Conservation (phyloP, 176 grass and related monocot species). For the Chrysopogon serrulatus region DNA sequence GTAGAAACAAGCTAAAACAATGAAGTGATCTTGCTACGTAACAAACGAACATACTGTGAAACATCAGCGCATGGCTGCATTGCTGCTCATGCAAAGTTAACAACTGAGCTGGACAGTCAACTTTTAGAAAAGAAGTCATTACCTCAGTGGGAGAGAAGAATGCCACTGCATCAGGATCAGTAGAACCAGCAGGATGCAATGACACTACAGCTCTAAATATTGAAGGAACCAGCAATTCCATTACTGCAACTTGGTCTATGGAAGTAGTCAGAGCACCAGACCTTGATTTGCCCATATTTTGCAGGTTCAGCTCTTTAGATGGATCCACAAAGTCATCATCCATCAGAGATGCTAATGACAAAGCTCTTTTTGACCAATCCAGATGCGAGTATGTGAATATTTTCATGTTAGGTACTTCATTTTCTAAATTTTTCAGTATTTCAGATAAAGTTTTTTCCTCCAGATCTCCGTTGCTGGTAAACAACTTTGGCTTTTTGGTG, state of each 20-base stretch:
- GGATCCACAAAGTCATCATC: conserved; percentile 62
- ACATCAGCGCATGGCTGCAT: background rate
- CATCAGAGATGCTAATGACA: conserved; percentile 49
- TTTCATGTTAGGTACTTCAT: conserved; percentile 59
- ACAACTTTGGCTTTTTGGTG: conserved; percentile 44
- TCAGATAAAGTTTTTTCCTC: conserved; percentile 68
- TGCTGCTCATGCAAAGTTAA: conserved; percentile 1
- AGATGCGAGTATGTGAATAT: conserved; percentile 74
- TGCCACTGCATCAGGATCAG: conserved; percentile 75
- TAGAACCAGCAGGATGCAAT: conserved; percentile 87
- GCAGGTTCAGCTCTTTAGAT: conserved; percentile 56
- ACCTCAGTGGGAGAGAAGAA: conserved; percentile 97
- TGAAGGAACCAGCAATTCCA: conserved; percentile 79
- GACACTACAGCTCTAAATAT: conserved; percentile 94
- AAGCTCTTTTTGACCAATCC: conserved; percentile 94
- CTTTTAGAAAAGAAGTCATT: conserved; percentile 18
- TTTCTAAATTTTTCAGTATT: conserved; percentile 73
- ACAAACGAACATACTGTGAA: background rate
- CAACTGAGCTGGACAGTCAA: conserved; percentile 1
- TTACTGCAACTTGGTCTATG: conserved; percentile 69
- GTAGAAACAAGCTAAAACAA: conserved; percentile 13
- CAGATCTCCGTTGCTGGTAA: conserved; percentile 26
- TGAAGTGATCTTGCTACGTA: background rate
- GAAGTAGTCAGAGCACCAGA: conserved; percentile 19
- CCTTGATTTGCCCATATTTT: conserved; percentile 48